Conservation (phyloP, 768 basidiomycete genomes). For the Xerocomellus amylosporus region DNA sequence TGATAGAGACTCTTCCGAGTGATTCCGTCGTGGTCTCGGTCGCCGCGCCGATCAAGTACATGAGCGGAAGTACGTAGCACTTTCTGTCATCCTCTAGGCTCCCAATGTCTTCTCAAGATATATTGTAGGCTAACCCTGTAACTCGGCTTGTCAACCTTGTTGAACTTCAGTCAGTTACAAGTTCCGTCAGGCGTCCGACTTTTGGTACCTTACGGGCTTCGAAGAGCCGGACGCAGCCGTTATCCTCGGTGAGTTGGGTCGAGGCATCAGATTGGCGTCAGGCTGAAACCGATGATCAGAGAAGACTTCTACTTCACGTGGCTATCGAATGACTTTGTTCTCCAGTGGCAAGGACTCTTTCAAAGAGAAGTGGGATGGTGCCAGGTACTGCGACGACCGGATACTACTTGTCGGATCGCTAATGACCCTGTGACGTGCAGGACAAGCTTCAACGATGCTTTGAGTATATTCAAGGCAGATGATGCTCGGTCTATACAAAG, state of each 20-base stretch:
- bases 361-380: constrained; percentile 92
- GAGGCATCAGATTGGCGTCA: background rate
- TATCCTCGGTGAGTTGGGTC: constrained; percentile 58
- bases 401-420: background rate
- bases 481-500: constrained; percentile 56
- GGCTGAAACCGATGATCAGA: constrained; percentile 41
- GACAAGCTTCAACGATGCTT: constrained; percentile 64
- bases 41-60: constrained; percentile 80
- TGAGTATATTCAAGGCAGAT: constrained; percentile 74
- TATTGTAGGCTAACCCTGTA: constrained; percentile 59
- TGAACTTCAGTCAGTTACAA: constrained; percentile 66
- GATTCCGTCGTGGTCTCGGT: constrained; percentile 72
- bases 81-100: constrained; percentile 8
- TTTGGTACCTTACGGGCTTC: constrained; percentile 96
- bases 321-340: constrained; percentile 88
- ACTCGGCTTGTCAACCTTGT: constrained; percentile 6
- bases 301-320: constrained; percentile 64
- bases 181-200: constrained; percentile 88
- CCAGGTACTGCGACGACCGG: constrained; percentile 42
- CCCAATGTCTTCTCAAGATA: constrained; percentile 41
- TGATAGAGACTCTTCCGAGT: constrained; percentile 75
- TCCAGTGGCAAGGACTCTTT: constrained; percentile 67
- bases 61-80: constrained; percentile 66
- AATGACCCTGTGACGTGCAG: constrained; percentile 30
- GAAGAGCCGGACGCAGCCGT: constrained; percentile 90